These are phyloP conservation scores for Oryza glumipatula DNA, from an alignment of 176 grass and related monocot species.

Conservation along the genomic window DNA sequence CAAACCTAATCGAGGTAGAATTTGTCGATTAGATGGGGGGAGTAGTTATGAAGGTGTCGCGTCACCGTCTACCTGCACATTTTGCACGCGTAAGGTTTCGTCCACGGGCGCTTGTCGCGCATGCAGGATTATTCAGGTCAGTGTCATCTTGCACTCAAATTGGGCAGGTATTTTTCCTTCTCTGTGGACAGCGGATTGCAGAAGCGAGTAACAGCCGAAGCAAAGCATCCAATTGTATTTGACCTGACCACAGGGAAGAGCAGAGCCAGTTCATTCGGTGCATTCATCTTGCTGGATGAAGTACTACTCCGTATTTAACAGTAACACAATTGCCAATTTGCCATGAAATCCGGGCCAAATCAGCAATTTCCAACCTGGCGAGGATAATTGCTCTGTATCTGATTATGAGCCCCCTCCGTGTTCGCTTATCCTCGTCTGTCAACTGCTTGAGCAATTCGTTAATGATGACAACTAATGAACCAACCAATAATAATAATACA, in stretches of 20 bases:
- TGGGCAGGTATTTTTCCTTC: background rate
- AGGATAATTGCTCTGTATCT: background rate
- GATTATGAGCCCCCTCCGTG: background rate
- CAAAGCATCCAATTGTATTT: background rate
- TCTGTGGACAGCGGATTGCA: background rate
- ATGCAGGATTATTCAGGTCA: background rate
- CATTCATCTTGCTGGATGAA: background rate
- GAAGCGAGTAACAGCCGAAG: background rate
- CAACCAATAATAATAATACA: too few species aligned
- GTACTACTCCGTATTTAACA: too few species aligned
- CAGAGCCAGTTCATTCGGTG: background rate
- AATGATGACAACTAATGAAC: background rate
- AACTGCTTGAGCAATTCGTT: background rate
- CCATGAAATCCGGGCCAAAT: background rate
- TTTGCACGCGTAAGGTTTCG: conserved; percentile 18
- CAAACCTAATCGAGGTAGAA: background rate
- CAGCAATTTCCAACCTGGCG: background rate
- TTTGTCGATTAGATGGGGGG: too few species aligned
- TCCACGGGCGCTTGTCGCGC: background rate
- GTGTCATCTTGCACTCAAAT: background rate
- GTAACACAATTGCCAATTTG: background rate
- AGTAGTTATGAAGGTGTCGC: background rate
- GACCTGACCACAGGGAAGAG: background rate
- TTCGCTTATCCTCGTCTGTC: background rate
- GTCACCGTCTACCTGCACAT: background rate